Evolutionary conservation across 176 grass and related monocot species (phyloP).

Genomic region (Saccharum spontaneum): DNA sequence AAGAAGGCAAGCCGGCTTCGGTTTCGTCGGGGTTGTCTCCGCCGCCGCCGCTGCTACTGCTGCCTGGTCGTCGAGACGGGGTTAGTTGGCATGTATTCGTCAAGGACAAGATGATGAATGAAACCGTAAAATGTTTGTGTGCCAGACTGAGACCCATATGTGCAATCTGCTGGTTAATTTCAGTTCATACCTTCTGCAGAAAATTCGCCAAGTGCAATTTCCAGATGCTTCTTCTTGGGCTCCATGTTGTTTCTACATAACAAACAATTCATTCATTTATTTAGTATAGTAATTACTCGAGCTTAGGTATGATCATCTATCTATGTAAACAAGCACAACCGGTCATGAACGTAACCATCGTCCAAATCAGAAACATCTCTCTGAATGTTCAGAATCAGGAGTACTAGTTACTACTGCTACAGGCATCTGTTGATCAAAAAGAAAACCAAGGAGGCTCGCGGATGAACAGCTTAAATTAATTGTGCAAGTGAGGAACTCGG

Average conservation of each 20-base stretch:
- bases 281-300: background rate
- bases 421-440: background rate
- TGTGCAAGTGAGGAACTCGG: background rate
- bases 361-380: background rate
- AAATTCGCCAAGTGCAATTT: slow-evolving; percentile 32
- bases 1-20: too few species aligned
- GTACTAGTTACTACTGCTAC: background rate
- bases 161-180: background rate
- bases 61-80: background rate
- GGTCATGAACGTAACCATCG: too few species aligned
- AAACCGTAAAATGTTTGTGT: background rate
- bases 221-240: slow-evolving; percentile 35
- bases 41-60: background rate
- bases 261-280: background rate
- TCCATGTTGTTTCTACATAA: slow-evolving; percentile 51
- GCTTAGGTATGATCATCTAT: background rate
- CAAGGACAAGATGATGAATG: too few species aligned
- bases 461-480: background rate
- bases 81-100: too few species aligned
- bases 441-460: rapidly evolving
- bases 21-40: background rate
- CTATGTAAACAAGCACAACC: background rate
- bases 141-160: background rate
- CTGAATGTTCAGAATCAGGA: too few species aligned
- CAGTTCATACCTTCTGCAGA: slow-evolving; percentile 30